Evolutionary conservation across 1,284 basidiomycete species (phyloP), one percentile per base, ranked within the genome.

Genomic region (Vanrija sp.): DNA sequence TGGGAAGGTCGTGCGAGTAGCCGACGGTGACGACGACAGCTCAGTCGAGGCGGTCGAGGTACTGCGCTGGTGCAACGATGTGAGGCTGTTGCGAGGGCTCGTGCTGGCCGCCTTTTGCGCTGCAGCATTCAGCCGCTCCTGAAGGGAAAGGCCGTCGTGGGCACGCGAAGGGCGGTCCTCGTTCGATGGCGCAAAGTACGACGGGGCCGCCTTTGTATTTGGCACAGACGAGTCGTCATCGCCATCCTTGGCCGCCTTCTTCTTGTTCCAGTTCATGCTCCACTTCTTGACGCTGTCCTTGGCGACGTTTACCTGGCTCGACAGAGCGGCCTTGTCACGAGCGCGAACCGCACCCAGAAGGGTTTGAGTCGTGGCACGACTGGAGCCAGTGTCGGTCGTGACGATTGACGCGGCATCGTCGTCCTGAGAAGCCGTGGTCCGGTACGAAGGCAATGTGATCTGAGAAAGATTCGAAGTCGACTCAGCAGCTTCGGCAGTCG

Each of bases 231-330:
- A 19, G 14, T 58, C 50, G n/a, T 52, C 58, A 7, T 55, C 60
- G 10, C 51, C 54, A 5, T 61, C 63, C 7, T 56, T 51, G 10
- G 23, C 15, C 10, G 38, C 12, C 15, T 51, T 45, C n/a, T 51
- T 42, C 49, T 78, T 76, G 7, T 75, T 74, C 6, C 76, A 92
- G 61, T 85, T 89, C 18, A 85, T 85, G 19, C 90, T 86, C 89
- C 90, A 93, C 71, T 92, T 92, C 52, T 86, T 85, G 80, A 93
- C 85, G 14, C 86, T 82, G 70, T 93, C 91, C 71, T 86, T 87
- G 4, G 90, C 90, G 34, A 74, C 71, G 16, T 61, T 70, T 44
- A 77, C 76, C 42, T 76, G 85, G 65, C 85, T 86, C 65, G 83
- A 85, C 21, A 92, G 76, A 2, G 88, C 88, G 70, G 91, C 85